Percentiles rank a stretch among this genome's conserved stretches.
These are phyloP conservation scores for Fusarium oligoseptatum DNA, from an alignment of 2,329 filamentous ascomycete species.

Conservation along the genomic window DNA sequence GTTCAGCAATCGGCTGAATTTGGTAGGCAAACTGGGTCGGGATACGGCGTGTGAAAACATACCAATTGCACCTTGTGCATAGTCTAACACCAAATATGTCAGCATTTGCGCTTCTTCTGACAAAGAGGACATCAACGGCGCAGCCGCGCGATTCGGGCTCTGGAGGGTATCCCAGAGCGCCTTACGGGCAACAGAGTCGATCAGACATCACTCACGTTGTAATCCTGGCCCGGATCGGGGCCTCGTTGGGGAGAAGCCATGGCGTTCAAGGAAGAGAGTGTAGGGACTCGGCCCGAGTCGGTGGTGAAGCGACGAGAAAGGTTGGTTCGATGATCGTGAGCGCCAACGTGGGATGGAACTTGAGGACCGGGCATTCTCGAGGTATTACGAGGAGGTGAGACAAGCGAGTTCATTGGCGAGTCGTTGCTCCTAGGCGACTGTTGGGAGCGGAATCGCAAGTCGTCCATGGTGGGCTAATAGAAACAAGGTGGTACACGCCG, in stretches of 20 bases:
- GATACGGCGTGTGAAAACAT: constrained; percentile 56
- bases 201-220: constrained; percentile 54
- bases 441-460: constrained; percentile 82
- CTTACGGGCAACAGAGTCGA: constrained; percentile 8
- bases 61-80: constrained; percentile 83
- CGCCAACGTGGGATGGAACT: constrained; percentile 52
- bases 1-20: constrained; percentile 3
- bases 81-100: constrained; percentile 59
- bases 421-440: constrained; percentile 81
- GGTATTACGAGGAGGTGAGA: constrained; percentile 79
- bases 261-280: constrained; percentile 66
- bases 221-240: constrained; percentile 64
- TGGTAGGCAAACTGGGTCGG: not conserved
- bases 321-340: constrained; percentile 79
- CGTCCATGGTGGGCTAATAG: constrained; percentile 71
- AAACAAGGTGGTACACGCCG: constrained; percentile 57
- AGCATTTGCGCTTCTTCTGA: constrained; percentile 29
- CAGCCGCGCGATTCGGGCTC: constrained; percentile 28
- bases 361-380: constrained; percentile 71
- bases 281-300: constrained; percentile 86
- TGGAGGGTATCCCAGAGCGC: not conserved
- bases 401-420: constrained; percentile 78
- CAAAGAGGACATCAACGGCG: not conserved
- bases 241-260: constrained; percentile 66
- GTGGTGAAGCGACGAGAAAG: constrained; percentile 95